Base-by-base conservation (phyloP, 2,329 filamentous ascomycete genomes). In the Claviceps monticola region DNA sequence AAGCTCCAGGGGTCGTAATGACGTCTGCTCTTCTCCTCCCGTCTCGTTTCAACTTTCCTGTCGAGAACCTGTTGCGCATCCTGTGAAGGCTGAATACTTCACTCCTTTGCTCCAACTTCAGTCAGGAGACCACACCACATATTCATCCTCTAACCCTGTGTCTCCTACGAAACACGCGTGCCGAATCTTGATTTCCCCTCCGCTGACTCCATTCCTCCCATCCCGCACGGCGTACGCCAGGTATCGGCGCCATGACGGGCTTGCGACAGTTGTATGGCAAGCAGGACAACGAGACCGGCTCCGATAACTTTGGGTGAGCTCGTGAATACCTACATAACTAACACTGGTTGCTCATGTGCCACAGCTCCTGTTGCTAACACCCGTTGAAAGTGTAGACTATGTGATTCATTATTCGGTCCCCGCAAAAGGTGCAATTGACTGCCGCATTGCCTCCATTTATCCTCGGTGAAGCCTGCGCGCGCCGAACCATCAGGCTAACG, bases 361-460 rank as follows among this genome's bases (percentile, higher is more conserved):
- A 45, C 41, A 19, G 17, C n/a, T 21, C 9, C 14, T 13, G 11
- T 38, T 29, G 26, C 48, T 50, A 13, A 50, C 29, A 13, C 37
- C 23, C 14, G n/a, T 23, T 13, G 23, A 52, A 60, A 79, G 86
- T 51, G 87, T 95, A 54, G 90, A 96, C 72, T 96, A 88, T 74
- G 88, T 95, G 53, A 78, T 96, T 56, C 79, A 82, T 62, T 95
- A 87, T 69, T 75, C 83, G 53, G 83, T 91, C 62, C 77, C 82
- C 26, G 73, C 79, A 45, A 76, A 80, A 52, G 80, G 86, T 86
- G 72, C 56, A 71, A 57, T 72, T 56, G 71, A 58, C 19, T 1
- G 11, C 3, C 6, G 4, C 2, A 6, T 23, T 7, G 3, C 8
- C 3, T 48, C 19, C 34, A 29, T 23, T 19, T n/a, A 34, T 4